Percentiles rank a stretch among this genome's conserved stretches.
Conservation (phyloP, 805 yeast genomes). For the Saturnispora gosingensis region DNA sequence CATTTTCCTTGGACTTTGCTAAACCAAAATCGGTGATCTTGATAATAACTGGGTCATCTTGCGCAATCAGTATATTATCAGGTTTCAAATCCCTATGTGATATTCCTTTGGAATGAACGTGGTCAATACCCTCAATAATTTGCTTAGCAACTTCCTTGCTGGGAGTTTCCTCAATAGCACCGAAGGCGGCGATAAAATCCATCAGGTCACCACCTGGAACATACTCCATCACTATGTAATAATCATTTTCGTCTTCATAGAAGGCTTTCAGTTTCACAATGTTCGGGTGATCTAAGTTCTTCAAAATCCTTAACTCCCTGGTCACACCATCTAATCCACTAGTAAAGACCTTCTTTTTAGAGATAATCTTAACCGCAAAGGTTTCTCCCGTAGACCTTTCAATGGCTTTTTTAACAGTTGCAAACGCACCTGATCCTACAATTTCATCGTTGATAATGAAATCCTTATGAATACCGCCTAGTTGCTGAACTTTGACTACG, state of each 20-base stretch:
- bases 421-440: conserved; percentile 98
- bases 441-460: conserved; percentile 76
- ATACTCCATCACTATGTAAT: conserved; percentile 89
- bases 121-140: conserved; percentile 70
- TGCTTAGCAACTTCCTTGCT: conserved; percentile 81
- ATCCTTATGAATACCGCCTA: conserved; percentile 28
- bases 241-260: conserved; percentile 72
- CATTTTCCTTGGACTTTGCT: conserved; percentile 80
- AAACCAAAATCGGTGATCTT: conserved; percentile 95
- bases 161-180: conserved; percentile 85
- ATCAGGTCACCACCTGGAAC: conserved; percentile 95
- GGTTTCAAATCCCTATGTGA: conserved; percentile 97
- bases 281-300: conserved; percentile 72
- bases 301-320: conserved; percentile 74
- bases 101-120: conserved; percentile 83
- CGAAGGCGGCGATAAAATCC: conserved; percentile 94
- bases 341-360: conserved; percentile 65
- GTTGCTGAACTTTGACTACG: conserved; percentile 8
- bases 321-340: conserved; percentile 76
- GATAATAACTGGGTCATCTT: conserved; percentile 83
- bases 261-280: conserved; percentile 77
- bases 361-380: conserved; percentile 85
- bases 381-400: conserved; percentile 79
- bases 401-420: conserved; percentile 85
- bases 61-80: conserved; percentile 84